A percentile compares a stretch with the other conserved stretches of the same genome.
Evolutionary conservation across 148 eudicot species (phyloP).

Genomic region (Fagopyrum esculentum): DNA sequence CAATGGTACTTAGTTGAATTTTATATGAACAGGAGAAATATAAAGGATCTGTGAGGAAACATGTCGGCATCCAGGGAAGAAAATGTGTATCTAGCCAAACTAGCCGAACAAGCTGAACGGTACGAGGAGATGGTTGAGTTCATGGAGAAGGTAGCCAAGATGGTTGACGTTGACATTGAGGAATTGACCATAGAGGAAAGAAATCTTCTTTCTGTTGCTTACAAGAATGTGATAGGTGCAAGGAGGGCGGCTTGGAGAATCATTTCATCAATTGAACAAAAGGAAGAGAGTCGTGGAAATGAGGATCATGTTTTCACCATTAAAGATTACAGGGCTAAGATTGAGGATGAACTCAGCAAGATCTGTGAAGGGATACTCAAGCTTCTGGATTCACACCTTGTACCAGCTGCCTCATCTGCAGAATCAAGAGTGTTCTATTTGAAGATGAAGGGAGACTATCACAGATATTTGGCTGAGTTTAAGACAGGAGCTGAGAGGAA

Average conservation of each 20-base stretch:
- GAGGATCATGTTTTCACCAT: constrained; percentile 27
- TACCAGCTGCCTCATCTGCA: constrained; percentile 30
- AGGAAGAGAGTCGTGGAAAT: constrained; percentile 12
- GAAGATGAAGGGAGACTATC: constrained; percentile 42
- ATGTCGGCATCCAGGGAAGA: constrained; percentile 8
- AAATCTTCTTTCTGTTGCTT: constrained; percentile 5
- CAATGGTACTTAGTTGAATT: neutral
- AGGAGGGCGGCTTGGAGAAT: constrained; percentile 8
- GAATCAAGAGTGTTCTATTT: constrained; percentile 44
- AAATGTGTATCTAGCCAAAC: constrained; percentile 34
- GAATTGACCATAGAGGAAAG: constrained; percentile 38
- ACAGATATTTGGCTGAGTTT: constrained; percentile 26
- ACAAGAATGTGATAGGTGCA: constrained; percentile 11
- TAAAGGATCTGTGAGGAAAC: neutral
- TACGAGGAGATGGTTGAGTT: constrained; percentile 44
- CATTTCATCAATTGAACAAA: constrained; percentile 9
- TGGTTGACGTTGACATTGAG: constrained; percentile 20
- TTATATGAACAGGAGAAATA: neutral
- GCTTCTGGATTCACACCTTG: constrained; percentile 31
- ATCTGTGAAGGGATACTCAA: constrained; percentile 41
- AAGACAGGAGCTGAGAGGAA: constrained; percentile 8
- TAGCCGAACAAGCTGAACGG: constrained; percentile 38
- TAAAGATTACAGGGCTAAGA: constrained; percentile 39
- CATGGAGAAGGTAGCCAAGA: constrained; percentile 36
- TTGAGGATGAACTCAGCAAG: constrained; percentile 38